These are phyloP conservation scores for Trametes villosa DNA, from an alignment of 768 basidiomycete genomes.

Conservation along the genomic window DNA sequence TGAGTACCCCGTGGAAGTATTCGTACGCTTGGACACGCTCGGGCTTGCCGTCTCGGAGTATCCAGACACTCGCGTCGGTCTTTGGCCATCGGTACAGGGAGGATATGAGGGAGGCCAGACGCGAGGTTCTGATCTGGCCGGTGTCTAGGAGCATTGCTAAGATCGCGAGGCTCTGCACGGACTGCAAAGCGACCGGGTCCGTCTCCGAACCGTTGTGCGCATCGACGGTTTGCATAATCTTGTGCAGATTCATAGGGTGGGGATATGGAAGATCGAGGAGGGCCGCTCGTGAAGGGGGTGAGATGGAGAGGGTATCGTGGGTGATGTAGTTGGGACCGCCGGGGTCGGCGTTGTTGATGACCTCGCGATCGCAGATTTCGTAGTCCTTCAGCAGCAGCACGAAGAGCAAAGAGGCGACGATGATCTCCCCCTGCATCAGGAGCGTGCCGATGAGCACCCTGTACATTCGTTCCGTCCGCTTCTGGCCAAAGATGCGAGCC, in stretches of 20 bases:
- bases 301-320: slow-evolving; percentile 2
- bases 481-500: slow-evolving; percentile 58
- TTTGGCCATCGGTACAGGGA: slow-evolving; percentile 48
- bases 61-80: slow-evolving; percentile 30
- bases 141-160: slow-evolving; percentile 56
- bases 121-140: slow-evolving; percentile 49
- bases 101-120: slow-evolving; percentile 50
- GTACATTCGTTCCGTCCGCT: slow-evolving; percentile 64
- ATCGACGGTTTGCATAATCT: slow-evolving; percentile 40
- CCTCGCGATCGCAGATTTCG: slow-evolving; percentile 40
- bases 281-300: neutral
- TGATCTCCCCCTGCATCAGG: slow-evolving; percentile 77
- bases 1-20: slow-evolving; percentile 39
- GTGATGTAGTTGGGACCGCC: slow-evolving; percentile 3
- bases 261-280: slow-evolving; percentile 6
- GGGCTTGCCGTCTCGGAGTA: slow-evolving; percentile 19
- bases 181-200: slow-evolving; percentile 30
- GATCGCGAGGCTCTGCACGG: slow-evolving; percentile 66
- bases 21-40: slow-evolving; percentile 31
- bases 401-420: slow-evolving; percentile 75
- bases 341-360: neutral
- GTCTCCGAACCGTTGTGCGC: slow-evolving; percentile 27
- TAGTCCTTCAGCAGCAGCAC: slow-evolving; percentile 67
- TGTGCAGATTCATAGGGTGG: slow-evolving; percentile 14
- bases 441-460: slow-evolving; percentile 63